These are phyloP conservation scores for Rhododendron ovatum DNA, from an alignment of 148 eudicot species.

Conservation along the genomic window DNA sequence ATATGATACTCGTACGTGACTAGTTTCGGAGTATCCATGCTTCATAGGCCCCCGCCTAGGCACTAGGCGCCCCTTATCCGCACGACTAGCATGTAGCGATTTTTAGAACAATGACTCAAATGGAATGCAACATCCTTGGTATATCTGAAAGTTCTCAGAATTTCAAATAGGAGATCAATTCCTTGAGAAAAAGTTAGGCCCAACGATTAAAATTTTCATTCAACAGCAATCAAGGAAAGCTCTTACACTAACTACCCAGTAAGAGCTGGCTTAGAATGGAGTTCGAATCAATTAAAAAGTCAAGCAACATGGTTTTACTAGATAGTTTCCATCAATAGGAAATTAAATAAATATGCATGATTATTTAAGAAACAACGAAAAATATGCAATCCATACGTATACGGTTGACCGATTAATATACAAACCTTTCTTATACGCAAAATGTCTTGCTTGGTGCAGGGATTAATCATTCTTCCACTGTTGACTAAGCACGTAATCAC, in stretches of 20 bases:
- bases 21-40: no score
- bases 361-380: background rate
- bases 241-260: background rate
- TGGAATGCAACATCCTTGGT: background rate
- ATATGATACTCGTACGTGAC: no score
- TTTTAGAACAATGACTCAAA: background rate
- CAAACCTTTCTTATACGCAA: slow-evolving; percentile 55
- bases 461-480: slow-evolving; percentile 50
- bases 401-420: background rate
- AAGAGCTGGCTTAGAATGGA: background rate
- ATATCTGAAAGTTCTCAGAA: background rate
- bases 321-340: background rate
- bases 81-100: no score
- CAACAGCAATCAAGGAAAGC: background rate
- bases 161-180: background rate
- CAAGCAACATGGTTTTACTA: background rate
- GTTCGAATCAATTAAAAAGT: background rate
- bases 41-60: no score
- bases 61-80: no score
- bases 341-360: background rate
- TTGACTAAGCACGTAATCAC: slow-evolving; percentile 44
- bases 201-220: background rate
- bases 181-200: background rate
- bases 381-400: background rate
- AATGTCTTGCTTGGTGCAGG: slow-evolving; percentile 39